phyloP scores from a whole-genome alignment of 305 asterid species.

The Fraxinus albicans region DNA sequence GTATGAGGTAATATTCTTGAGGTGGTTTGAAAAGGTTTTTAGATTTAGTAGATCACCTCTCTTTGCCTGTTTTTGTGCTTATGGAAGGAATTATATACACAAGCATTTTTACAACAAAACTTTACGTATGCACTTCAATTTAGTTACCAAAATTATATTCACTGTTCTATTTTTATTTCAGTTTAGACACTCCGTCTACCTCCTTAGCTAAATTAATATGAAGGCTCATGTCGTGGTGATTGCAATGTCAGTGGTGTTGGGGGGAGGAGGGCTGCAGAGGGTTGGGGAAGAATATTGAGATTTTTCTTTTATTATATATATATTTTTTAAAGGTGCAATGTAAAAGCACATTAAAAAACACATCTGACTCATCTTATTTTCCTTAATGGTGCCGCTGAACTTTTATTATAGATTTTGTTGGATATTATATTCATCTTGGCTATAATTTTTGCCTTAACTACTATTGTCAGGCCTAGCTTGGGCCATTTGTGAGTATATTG shows the following conservation, averaged over 20 bases:
- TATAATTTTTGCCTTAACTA: slow-evolving; percentile 18
- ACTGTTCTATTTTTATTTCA: not conserved
- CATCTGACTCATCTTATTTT: not conserved
- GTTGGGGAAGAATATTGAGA: not conserved
- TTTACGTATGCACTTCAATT: not conserved
- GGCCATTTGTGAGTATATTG: slow-evolving; percentile 96
- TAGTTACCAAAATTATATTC: not conserved
- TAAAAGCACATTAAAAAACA: not conserved
- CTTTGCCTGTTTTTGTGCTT: slow-evolving; percentile 10
- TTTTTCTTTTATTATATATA: not conserved
- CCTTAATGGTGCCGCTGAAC: not conserved
- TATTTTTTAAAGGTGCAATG: not conserved
- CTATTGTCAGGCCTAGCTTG: slow-evolving; percentile 80
- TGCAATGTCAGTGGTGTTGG: not conserved
- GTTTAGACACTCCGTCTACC: not conserved
- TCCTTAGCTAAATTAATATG: not conserved
- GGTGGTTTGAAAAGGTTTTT: not conserved
- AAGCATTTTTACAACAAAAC: not conserved
- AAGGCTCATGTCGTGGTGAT: not conserved
- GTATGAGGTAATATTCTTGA: not conserved
- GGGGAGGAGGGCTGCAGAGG: not conserved
- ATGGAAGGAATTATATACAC: not conserved
- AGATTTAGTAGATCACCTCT: not conserved
- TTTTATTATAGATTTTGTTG: not conserved
- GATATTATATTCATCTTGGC: not conserved